Base-by-base conservation (phyloP, 768 basidiomycete genomes). In the Russula emetica region DNA sequence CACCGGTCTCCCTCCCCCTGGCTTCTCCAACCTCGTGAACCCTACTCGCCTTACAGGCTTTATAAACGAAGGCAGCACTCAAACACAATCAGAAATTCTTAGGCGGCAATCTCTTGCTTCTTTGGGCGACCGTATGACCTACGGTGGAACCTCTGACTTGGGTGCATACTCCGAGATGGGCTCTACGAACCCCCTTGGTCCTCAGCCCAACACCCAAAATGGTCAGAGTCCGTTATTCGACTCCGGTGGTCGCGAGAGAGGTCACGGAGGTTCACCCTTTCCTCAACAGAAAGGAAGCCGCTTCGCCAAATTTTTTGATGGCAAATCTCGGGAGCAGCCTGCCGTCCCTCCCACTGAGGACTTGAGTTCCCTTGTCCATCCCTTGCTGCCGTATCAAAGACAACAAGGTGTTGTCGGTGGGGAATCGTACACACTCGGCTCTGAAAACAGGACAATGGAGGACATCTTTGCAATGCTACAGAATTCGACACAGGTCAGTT, bases 241-340 rank as follows among this genome's bases (percentile, higher is more conserved):
- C 11, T 60, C 68, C 5, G 64, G 55, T 53, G 38, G 69, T 60
- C 66, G 72, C 52, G 68, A 66, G 45, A 60, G 58, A n/a, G 58
- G 61, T 32, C 54, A 32, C 10, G 73, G 71, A 57, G 77, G 76
- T 28, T 78, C 78, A 30, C 79, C 81, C 36, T 77, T 82, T 70
- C 78, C 83, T 16, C 76, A 78, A 36, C 79, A 79, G 28, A 90
- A 87, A 73, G 90, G 90, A 45, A 92, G 90, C 71, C 85, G 91
- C 42, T 88, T 92, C 72, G 91, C 90, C 36, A 93, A 92, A 72
- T 91, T 92, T 74, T 93, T 92, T 67, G 90, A 92, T 68, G 81
- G 81, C n/a, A 91, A 89, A 73, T 70, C 71, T 34, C 70, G 75
- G 20, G 74, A 76, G 28, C 80, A 80, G 66, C 85, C 85, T 16